These are phyloP conservation scores for Canavalia ensiformis DNA, from an alignment of 306 rosid genomes.

Conservation along the genomic window DNA sequence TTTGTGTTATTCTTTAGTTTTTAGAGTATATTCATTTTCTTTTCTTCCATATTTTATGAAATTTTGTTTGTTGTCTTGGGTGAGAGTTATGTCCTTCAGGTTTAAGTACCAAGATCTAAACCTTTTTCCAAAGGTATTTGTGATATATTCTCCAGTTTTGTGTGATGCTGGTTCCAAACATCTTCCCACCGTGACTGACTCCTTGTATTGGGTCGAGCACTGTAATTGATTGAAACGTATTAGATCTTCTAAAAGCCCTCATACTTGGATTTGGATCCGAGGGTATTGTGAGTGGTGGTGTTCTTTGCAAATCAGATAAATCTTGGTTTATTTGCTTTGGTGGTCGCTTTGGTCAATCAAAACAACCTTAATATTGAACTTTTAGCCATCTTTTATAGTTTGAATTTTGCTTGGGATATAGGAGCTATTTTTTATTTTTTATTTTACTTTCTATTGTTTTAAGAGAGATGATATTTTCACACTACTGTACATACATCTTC, in stretches of 20 bases:
- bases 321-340: too few relatives aligned
- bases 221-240: neutral
- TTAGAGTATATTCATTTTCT: slow-evolving; percentile 37
- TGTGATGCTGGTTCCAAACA: neutral
- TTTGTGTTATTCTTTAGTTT: slow-evolving; percentile 44
- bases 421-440: too few relatives aligned
- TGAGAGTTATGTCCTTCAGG: slow-evolving; percentile 32
- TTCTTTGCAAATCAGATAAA: too few relatives aligned
- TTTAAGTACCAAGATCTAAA: slow-evolving; percentile 23
- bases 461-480: too few relatives aligned
- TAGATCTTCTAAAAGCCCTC: neutral
- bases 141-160: slow-evolving; percentile 32
- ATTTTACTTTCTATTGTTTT: too few relatives aligned
- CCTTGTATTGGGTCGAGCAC: neutral
- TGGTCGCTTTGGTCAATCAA: too few relatives aligned
- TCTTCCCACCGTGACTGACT: neutral
- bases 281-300: too few relatives aligned
- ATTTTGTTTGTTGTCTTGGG: slow-evolving; percentile 44
- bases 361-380: too few relatives aligned
- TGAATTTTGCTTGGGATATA: too few relatives aligned
- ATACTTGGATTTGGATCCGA: too few relatives aligned
- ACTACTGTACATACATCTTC: too few relatives aligned
- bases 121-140: slow-evolving; percentile 11
- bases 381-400: too few relatives aligned
- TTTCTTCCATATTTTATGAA: slow-evolving; percentile 14